Evolutionary conservation across 2,329 filamentous ascomycete species (phyloP), one percentile per base, ranked within the genome.

Genomic region (Colletotrichum viniferum): DNA sequence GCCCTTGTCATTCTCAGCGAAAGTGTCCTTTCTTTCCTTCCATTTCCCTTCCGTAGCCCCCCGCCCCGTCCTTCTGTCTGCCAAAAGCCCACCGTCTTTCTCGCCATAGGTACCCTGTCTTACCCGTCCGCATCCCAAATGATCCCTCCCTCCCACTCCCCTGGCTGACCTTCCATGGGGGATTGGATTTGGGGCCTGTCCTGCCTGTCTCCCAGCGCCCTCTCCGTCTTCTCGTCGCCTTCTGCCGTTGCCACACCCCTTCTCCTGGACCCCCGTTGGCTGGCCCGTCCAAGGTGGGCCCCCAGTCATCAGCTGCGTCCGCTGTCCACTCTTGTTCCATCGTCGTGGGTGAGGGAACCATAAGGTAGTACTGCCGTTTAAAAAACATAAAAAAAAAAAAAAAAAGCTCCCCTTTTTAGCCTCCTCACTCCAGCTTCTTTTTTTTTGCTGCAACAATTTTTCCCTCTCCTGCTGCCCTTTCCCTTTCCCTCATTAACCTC

Each of bases 331-430:
- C 28, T 32, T 69, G 16, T 63, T 26, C 62, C 69, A 68, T 72
- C 58, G 55, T 69, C 63, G 71, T 65, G 43, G 76, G 61, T 67
- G 34, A 52, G 63, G 67, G 61, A 56, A 32, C 13, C n/a, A 69
- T 21, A n/a, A n/a, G n/a, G n/a, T n/a, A 48, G 43, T 48, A 48
- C 43, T 48, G 43, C 43, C 43, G 43, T 48, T 48, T 9, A 13
- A 28, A 28, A 60, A 60, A 60, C 52, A 61, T 30, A 24, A 69
- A 69, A 76, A 43, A 71, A 62, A 75, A 32, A 43, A 32, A 26
- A 73, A 32, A 26, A 73, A 73, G 73, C 69, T 75, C 69, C 69
- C 68, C 69, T 75, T 75, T 75, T 73, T 75, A 73, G 73, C 69
- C 69, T 75, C 63, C 63, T 74, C 68, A 72, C 52, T 66, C 62